A percentile compares a stretch with the other conserved stretches of the same genome.
These are phyloP conservation scores for Lactarius psammicola DNA, from an alignment of 768 basidiomycete genomes.

Conservation along the genomic window DNA sequence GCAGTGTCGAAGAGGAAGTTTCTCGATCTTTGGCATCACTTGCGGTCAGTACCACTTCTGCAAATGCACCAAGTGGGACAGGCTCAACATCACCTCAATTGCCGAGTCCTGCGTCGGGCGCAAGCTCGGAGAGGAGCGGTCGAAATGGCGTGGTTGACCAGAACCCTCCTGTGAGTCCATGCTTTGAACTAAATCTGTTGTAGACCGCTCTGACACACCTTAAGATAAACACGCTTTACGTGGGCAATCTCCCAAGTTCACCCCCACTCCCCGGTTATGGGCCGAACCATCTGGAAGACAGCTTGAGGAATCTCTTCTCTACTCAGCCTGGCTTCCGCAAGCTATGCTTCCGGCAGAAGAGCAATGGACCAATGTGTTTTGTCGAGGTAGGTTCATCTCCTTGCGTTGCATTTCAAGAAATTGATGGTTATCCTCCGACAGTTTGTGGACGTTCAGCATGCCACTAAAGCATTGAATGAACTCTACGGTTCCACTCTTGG, in stretches of 20 bases:
- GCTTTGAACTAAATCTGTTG: background rate
- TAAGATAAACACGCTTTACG: slow-evolving; percentile 96
- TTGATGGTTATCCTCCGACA: slow-evolving; percentile 34
- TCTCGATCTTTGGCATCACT: slow-evolving; percentile 40
- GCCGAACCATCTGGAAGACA: slow-evolving; percentile 82
- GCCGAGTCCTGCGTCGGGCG: slow-evolving; percentile 71
- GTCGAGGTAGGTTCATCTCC: slow-evolving; percentile 65
- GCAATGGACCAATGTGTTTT: slow-evolving; percentile 98
- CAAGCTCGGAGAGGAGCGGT: slow-evolving; percentile 42
- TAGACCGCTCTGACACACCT: slow-evolving; percentile 16
- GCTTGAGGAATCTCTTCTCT: slow-evolving; percentile 77
- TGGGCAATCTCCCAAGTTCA: slow-evolving; percentile 92
- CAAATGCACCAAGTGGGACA: slow-evolving; percentile 31
- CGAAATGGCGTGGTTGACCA: slow-evolving; percentile 62
- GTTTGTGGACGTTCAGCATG: slow-evolving; percentile 88
- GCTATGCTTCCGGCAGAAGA: slow-evolving; percentile 93
- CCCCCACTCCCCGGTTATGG: slow-evolving; percentile 69
- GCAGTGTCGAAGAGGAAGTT: slow-evolving; percentile 39
- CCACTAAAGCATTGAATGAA: slow-evolving; percentile 84
- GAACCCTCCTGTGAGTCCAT: slow-evolving; percentile 78
- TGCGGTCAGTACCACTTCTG: slow-evolving; percentile 46
- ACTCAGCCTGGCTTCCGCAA: slow-evolving; percentile 83
- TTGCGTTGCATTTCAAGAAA: background rate
- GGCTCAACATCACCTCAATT: slow-evolving; percentile 69
- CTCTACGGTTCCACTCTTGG: slow-evolving; percentile 89